Conservation (phyloP, 495 filamentous ascomycete genomes). For the Xylona heveae region DNA sequence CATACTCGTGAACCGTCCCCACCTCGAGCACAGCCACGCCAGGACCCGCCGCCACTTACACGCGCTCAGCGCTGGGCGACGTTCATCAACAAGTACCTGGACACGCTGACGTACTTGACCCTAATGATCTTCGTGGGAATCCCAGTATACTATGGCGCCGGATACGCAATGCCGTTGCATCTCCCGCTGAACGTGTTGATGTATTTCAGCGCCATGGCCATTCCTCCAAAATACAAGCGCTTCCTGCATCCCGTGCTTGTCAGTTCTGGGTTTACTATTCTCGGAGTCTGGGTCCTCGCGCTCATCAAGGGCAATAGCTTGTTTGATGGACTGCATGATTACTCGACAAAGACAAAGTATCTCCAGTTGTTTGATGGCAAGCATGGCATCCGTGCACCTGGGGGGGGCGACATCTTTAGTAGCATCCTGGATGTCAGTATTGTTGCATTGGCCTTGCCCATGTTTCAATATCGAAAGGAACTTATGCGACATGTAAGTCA, state of each 20-base stretch:
- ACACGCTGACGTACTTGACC: slow-evolving; percentile 17
- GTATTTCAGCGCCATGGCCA: slow-evolving; percentile 23
- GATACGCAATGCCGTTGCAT: slow-evolving; percentile 32
- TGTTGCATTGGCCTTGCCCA: slow-evolving; percentile 29
- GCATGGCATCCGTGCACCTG: slow-evolving; percentile 12
- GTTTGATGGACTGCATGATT: slow-evolving; percentile 14
- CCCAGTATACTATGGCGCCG: slow-evolving; percentile 24
- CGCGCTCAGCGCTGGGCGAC: slow-evolving; percentile 24
- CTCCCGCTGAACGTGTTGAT: slow-evolving; percentile 23
- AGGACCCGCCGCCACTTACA: slow-evolving; percentile 19
- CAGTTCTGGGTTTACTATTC: slow-evolving; percentile 21
- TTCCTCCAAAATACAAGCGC: slow-evolving; percentile 21
- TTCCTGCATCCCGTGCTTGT: slow-evolving; percentile 30
- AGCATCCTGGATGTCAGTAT: slow-evolving; percentile 28
- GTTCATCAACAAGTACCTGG: slow-evolving; percentile 18
- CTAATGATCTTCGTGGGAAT: slow-evolving; percentile 26
- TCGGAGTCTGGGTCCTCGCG: slow-evolving; percentile 24
- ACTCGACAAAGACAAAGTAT: slow-evolving; percentile 24
- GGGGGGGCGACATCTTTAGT: slow-evolving; percentile 27
- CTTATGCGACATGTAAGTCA: slow-evolving; percentile 23
- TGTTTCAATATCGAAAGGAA: slow-evolving; percentile 29
- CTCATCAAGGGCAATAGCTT: slow-evolving; percentile 16
- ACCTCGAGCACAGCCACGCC: slow-evolving; percentile 6
- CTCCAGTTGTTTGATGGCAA: slow-evolving; percentile 19
- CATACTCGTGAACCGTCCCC: no score